Percentiles rank a stretch among this genome's conserved stretches.
phyloP scores from a whole-genome alignment of 768 basidiomycete genomes.

The Panaeolus cyanescens region DNA sequence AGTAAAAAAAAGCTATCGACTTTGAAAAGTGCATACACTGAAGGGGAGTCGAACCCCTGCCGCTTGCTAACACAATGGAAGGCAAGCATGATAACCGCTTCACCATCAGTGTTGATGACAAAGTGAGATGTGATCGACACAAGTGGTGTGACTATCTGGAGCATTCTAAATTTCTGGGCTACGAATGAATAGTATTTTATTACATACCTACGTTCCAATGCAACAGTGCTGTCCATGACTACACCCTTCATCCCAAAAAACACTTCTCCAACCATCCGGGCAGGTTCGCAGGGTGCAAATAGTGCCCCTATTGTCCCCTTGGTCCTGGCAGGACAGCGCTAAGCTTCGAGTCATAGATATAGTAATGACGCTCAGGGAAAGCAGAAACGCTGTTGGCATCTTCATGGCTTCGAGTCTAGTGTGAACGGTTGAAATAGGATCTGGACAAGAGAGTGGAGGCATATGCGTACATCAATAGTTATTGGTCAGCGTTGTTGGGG shows the following conservation, averaged over 20 bases:
- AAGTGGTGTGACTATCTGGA: no score
- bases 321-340: background rate
- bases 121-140: no score
- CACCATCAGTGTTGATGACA: constrained; percentile 61
- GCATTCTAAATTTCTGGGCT: no score
- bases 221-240: background rate
- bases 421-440: no score
- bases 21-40: constrained; percentile 46
- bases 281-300: background rate
- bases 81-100: constrained; percentile 87
- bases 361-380: background rate
- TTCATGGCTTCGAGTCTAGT: background rate
- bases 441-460: no score
- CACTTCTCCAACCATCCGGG: background rate
- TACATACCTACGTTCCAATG: background rate
- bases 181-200: no score
- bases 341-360: background rate
- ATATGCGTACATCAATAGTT: no score
- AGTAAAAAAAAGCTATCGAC: no score
- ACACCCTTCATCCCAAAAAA: background rate
- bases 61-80: constrained; percentile 46
- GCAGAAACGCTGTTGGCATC: background rate
- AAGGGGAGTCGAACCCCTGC: constrained; percentile 81
- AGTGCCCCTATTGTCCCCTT: background rate
- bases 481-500: no score